These are phyloP conservation scores for Huntiella bhutanensis DNA, from an alignment of 2,329 filamentous ascomycete species.

Conservation along the genomic window DNA sequence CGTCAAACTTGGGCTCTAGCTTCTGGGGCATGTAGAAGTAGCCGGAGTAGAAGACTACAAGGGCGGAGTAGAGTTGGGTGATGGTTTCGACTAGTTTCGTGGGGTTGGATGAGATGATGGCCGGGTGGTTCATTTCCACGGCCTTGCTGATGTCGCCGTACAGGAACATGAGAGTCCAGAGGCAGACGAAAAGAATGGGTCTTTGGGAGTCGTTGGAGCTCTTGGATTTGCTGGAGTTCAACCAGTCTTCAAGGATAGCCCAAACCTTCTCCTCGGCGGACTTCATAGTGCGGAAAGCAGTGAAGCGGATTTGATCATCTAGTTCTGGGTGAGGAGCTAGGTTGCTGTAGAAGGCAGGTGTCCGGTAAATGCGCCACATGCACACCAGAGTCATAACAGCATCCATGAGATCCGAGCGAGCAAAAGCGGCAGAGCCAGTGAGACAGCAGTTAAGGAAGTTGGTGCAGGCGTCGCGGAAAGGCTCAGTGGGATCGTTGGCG, in stretches of 20 bases:
- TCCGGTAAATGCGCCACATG: conserved; percentile 31
- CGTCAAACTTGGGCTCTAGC: conserved; percentile 11
- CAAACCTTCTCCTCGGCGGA: conserved; percentile 23
- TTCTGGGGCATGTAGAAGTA: conserved; percentile 13
- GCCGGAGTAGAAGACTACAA: conserved; percentile 14
- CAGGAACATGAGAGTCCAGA: conserved; percentile 31
- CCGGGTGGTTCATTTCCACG: conserved; percentile 10
- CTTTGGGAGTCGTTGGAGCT: conserved; percentile 20
- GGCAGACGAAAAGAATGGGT: conserved; percentile 27
- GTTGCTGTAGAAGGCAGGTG: conserved; percentile 22
- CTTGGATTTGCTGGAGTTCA: conserved; percentile 16
- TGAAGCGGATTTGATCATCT: conserved; percentile 22
- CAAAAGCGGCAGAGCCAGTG: conserved; percentile 2
- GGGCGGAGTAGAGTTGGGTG: conserved; percentile 12
- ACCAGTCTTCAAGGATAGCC: conserved; percentile 22
- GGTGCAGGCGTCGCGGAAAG: too few species aligned
- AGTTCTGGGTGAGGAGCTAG: conserved; percentile 12
- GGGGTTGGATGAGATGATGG: neutral
- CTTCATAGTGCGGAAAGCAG: conserved; percentile 21
- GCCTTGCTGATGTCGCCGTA: conserved; percentile 23
- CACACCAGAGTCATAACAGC: conserved; percentile 29
- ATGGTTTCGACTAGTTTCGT: conserved; percentile 1
- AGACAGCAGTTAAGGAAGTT: neutral
- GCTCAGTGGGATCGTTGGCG: too few species aligned
- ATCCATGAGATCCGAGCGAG: conserved; percentile 20